Percentiles rank a stretch among this genome's conserved stretches.
These are phyloP conservation scores for Ilex aquifolium DNA, from an alignment of 257 asterid genomes.

Conservation along the genomic window DNA sequence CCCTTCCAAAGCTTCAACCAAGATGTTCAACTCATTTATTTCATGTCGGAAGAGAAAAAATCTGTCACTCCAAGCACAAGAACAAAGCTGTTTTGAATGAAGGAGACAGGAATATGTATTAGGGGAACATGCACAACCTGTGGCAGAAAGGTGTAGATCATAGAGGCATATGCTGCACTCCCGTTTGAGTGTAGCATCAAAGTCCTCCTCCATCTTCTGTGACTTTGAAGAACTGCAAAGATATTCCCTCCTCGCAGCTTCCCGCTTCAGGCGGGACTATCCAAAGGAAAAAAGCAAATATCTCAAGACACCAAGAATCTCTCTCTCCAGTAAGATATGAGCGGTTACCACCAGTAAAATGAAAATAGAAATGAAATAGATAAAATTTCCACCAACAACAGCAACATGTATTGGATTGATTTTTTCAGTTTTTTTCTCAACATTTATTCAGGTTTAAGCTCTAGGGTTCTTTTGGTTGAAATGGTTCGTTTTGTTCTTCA, in stretches of 20 bases:
- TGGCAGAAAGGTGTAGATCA: conserved; percentile 65
- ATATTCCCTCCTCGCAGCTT: conserved; percentile 43
- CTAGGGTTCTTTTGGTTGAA: too few relatives aligned
- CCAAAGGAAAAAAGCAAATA: conserved; percentile 4
- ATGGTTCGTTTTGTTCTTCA: too few relatives aligned
- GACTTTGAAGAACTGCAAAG: conserved; percentile 31
- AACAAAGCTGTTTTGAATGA: conserved; percentile 61
- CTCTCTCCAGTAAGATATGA: too few relatives aligned
- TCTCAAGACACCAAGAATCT: too few relatives aligned
- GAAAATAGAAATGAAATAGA: too few relatives aligned
- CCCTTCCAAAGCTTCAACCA: conserved; percentile 73
- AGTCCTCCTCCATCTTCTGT: conserved; percentile 31
- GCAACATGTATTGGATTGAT: too few relatives aligned
- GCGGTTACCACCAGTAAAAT: too few relatives aligned
- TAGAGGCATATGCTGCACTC: conserved; percentile 63
- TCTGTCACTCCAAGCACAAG: conserved; percentile 50
- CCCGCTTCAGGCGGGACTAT: conserved; percentile 51
- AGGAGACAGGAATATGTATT: conserved; percentile 43
- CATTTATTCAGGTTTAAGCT: too few relatives aligned
- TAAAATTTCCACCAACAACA: too few relatives aligned
- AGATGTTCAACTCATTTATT: conserved; percentile 36
- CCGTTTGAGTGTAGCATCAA: conserved; percentile 28
- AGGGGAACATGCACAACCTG: conserved; percentile 65
- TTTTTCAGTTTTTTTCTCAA: too few relatives aligned
- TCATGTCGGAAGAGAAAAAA: conserved; percentile 36